Conservation (phyloP, 371 early-diverging fungal species). For the Saksenaea oblongispora region DNA sequence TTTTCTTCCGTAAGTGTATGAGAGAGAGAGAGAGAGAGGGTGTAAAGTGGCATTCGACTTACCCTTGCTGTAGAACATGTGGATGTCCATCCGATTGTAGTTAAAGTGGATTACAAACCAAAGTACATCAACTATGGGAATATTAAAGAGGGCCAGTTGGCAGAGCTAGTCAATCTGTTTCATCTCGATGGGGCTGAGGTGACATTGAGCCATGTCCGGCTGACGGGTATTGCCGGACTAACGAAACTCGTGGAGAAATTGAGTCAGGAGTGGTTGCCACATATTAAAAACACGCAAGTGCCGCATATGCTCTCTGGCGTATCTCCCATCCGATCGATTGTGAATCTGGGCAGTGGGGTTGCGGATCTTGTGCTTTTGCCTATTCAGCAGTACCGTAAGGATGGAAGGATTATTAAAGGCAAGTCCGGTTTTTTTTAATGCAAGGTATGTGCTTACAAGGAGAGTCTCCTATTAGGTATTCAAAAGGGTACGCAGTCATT, state of each 20-base stretch:
- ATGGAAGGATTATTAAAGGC: slow-evolving; percentile 88
- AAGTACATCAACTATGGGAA: slow-evolving; percentile 81
- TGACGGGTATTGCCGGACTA: slow-evolving; percentile 75
- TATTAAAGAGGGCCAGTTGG: slow-evolving; percentile 73
- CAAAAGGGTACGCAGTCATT: slow-evolving; percentile 89
- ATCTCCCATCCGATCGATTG: slow-evolving; percentile 84
- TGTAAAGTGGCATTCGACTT: too few relatives aligned
- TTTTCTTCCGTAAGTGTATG: slow-evolving; percentile 75
- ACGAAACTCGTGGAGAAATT: slow-evolving; percentile 61
- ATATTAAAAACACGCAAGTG: slow-evolving; percentile 86
- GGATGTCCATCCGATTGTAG: slow-evolving; percentile 71
- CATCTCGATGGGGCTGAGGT: slow-evolving; percentile 91
- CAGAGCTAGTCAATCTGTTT: slow-evolving; percentile 92
- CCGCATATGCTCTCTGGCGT: slow-evolving; percentile 91
- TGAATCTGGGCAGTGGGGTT: slow-evolving; percentile 90
- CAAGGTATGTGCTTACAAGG: too few relatives aligned
- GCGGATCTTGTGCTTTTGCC: slow-evolving; percentile 92
- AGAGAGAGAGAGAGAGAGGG: too few relatives aligned
- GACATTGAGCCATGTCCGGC: slow-evolving; percentile 70
- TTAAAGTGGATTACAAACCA: slow-evolving; percentile 97
- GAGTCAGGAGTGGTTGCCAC: slow-evolving; percentile 85
- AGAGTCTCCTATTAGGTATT: slow-evolving; percentile 45
- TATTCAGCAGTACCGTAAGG: slow-evolving; percentile 90
- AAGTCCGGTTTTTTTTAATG: too few relatives aligned
- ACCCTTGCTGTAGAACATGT: slow-evolving; percentile 54